Percentiles rank a stretch among this genome's conserved stretches.
Evolutionary conservation across 176 grass and related monocot species (phyloP).

Genomic region (Luzula sylvatica): DNA sequence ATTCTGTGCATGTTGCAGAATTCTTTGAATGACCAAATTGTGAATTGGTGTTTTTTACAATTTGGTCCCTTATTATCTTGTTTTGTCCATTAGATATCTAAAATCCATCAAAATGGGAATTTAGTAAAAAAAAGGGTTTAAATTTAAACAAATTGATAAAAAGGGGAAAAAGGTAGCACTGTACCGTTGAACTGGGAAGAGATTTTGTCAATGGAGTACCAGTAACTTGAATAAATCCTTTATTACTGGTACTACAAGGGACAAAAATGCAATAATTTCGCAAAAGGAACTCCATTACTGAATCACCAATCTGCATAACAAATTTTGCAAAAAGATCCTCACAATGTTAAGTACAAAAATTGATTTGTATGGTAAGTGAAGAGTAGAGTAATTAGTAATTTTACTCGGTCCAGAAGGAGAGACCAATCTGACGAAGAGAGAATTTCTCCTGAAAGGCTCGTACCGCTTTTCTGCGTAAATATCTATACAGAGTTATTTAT

Average conservation of each 20-base stretch:
- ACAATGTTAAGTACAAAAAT: background rate
- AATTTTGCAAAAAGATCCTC: background rate
- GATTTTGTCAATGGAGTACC: constrained; percentile 11
- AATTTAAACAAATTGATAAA: background rate
- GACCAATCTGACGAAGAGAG: constrained; percentile 18
- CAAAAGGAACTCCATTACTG: constrained; percentile 14
- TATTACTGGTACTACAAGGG: constrained; percentile 2
- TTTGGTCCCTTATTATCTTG: background rate
- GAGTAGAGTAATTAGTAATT: background rate
- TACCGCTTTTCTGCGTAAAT: background rate
- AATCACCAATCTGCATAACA: constrained; percentile 6
- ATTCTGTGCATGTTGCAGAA: background rate
- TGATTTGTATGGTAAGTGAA: background rate
- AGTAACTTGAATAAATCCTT: constrained; percentile 18
- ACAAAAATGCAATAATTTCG: constrained; percentile 12
- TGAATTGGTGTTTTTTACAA: background rate
- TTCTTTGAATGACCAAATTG: background rate
- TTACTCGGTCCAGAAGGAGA: constrained; percentile 16
- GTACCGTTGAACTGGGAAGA: background rate
- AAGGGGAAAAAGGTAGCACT: background rate
- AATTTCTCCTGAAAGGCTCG: constrained; percentile 6
- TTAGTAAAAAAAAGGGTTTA: background rate
- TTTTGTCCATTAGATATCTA: too few species aligned
- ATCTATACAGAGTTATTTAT: background rate
- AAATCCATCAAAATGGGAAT: too few species aligned